Evolutionary conservation across 129 eudicot species (phyloP).

Genomic region (Tagetes erecta): DNA sequence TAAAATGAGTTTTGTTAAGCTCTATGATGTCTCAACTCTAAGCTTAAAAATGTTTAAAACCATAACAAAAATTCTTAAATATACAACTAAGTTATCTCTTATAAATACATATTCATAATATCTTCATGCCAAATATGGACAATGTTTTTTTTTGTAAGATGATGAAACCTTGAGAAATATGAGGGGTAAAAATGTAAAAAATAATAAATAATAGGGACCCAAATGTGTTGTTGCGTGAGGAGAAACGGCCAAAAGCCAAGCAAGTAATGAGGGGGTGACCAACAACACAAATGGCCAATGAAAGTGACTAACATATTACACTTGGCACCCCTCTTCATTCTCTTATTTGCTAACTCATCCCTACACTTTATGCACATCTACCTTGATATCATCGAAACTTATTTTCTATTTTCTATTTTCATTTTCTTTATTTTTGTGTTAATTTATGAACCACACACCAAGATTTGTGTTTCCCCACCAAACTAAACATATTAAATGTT

Average conservation of each 20-base stretch:
- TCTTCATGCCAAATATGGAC: background rate
- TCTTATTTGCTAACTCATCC: slow-evolving; percentile 22
- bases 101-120: background rate
- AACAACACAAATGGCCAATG: slow-evolving; percentile 30
- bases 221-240: background rate
- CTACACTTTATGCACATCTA: slow-evolving; percentile 10
- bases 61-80: no score
- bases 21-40: background rate
- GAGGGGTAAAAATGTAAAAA: background rate
- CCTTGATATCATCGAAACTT: slow-evolving; percentile 34
- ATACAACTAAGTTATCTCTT: no score
- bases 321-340: slow-evolving; percentile 33
- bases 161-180: no score
- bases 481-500: background rate
- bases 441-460: slow-evolving; percentile 9
- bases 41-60: background rate
- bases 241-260: slow-evolving; percentile 32
- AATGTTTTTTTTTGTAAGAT: background rate
- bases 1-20: background rate
- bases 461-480: slow-evolving; percentile 21
- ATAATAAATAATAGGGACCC: background rate
- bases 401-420: background rate
- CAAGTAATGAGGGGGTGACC: slow-evolving; percentile 38
- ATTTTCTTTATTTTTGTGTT: background rate
- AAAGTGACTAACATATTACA: slow-evolving; percentile 32